Percentiles rank a stretch among this genome's conserved stretches.
These are phyloP conservation scores for Salix viminalis DNA, from an alignment of 345 rosid genomes.

Conservation along the genomic window DNA sequence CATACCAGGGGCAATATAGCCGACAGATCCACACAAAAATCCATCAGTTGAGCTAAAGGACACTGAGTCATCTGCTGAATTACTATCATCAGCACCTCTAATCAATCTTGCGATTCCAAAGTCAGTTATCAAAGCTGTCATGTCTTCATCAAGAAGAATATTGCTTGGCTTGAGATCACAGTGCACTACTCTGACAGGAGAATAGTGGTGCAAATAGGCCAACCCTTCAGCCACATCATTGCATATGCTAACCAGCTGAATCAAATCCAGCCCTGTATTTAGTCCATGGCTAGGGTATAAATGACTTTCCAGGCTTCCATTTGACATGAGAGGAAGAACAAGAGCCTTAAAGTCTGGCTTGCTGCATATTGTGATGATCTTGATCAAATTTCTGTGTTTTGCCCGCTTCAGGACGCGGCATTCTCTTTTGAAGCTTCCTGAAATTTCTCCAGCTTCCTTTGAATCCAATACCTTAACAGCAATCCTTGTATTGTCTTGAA, in stretches of 20 bases:
- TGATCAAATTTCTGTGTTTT: slow-evolving; percentile 80
- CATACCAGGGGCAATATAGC: slow-evolving; percentile 94
- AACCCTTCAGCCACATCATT: slow-evolving; percentile 81
- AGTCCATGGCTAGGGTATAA: slow-evolving; percentile 50
- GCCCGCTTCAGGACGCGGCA: slow-evolving; percentile 68
- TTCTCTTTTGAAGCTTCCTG: slow-evolving; percentile 74
- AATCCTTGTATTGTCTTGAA: slow-evolving; percentile 64
- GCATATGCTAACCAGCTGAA: slow-evolving; percentile 68
- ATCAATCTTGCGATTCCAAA: slow-evolving; percentile 77
- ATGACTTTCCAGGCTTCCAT: slow-evolving; percentile 81
- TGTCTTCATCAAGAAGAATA: slow-evolving; percentile 76
- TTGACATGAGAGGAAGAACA: slow-evolving; percentile 79
- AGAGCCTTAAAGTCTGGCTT: slow-evolving; percentile 82
- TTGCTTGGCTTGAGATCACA: slow-evolving; percentile 97
- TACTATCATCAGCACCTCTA: slow-evolving; percentile 38
- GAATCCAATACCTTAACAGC: slow-evolving; percentile 79
- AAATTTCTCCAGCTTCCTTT: slow-evolving; percentile 39
- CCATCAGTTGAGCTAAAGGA: slow-evolving; percentile 71
- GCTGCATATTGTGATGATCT: slow-evolving; percentile 80
- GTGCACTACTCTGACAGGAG: slow-evolving; percentile 82
- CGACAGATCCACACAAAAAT: slow-evolving; percentile 75
- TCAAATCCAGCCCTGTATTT: slow-evolving; percentile 39
- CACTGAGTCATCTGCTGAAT: slow-evolving; percentile 36
- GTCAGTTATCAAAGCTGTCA: slow-evolving; percentile 88
- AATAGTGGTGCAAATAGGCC: slow-evolving; percentile 77